These are phyloP conservation scores for Lanzia echinophila DNA, from an alignment of 2,329 filamentous ascomycete genomes.

Conservation along the genomic window DNA sequence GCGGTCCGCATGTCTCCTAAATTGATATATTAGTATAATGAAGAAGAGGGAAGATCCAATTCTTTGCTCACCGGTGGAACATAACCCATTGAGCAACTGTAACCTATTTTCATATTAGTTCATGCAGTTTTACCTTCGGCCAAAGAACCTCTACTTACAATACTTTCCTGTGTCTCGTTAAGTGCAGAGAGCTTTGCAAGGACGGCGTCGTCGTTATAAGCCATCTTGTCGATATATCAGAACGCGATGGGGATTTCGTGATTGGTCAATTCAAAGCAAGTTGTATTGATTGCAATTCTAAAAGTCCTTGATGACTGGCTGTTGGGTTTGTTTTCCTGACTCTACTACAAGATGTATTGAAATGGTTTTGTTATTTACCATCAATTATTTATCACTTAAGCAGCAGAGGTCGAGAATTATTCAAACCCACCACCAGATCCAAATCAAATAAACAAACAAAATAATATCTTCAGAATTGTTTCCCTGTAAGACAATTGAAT, in stretches of 20 bases:
- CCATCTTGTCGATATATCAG: constrained; percentile 49
- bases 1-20: constrained; percentile 81
- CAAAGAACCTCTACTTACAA: constrained; percentile 38
- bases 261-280: background rate
- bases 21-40: constrained; percentile 26
- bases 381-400: background rate
- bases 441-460: background rate
- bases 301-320: background rate
- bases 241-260: background rate
- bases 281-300: background rate
- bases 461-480: background rate
- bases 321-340: background rate
- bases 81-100: constrained; percentile 99
- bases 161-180: constrained; percentile 96
- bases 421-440: background rate
- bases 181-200: constrained; percentile 90
- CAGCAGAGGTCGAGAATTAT: background rate
- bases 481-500: background rate
- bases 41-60: background rate
- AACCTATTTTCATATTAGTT: constrained; percentile 36
- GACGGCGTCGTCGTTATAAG: constrained; percentile 93
- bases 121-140: background rate
- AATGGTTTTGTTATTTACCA: constrained; percentile 1
- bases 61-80: constrained; percentile 75
- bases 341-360: background rate